Evolutionary conservation across 805 yeast genomes (phyloP).

Genomic region (Isabelozyma pseudorhagii): DNA sequence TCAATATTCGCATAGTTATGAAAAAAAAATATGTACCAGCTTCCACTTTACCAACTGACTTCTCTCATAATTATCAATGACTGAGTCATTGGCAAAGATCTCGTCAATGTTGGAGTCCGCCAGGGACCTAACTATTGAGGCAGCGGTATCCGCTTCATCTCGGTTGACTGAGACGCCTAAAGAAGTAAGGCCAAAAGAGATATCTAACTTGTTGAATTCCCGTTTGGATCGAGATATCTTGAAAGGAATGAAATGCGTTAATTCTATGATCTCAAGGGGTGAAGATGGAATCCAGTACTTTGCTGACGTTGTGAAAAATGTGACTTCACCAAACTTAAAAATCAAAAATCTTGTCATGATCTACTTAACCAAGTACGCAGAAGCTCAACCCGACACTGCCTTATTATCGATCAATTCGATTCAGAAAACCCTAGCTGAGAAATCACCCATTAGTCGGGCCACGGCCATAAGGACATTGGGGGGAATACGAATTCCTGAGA

Average conservation of each 20-base stretch:
- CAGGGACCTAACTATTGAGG: slow-evolving; percentile 72
- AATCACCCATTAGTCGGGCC: slow-evolving; percentile 63
- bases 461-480: slow-evolving; percentile 76
- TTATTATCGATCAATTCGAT: slow-evolving; percentile 86
- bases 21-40: background rate
- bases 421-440: slow-evolving; percentile 76
- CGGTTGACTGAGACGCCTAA: slow-evolving; percentile 61
- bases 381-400: slow-evolving; percentile 84
- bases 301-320: slow-evolving; percentile 87
- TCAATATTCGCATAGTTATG: too few relatives aligned
- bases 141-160: slow-evolving; percentile 76
- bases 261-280: slow-evolving; percentile 36
- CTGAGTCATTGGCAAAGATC: slow-evolving; percentile 54
- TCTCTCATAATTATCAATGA: slow-evolving; percentile 16
- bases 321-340: slow-evolving; percentile 61
- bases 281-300: slow-evolving; percentile 48
- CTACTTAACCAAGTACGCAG: slow-evolving; percentile 74
- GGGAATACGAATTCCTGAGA: slow-evolving; percentile 78
- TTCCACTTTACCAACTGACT: background rate
- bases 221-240: slow-evolving; percentile 53
- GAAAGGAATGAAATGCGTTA: slow-evolving; percentile 41
- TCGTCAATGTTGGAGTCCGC: slow-evolving; percentile 79
- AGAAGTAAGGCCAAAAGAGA: slow-evolving; percentile 60
- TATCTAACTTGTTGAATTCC: slow-evolving; percentile 64
- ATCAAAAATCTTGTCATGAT: slow-evolving; percentile 74